Evolutionary conservation across 2,329 filamentous ascomycete genomes (phyloP).

Genomic region (Diplodia seriata): DNA sequence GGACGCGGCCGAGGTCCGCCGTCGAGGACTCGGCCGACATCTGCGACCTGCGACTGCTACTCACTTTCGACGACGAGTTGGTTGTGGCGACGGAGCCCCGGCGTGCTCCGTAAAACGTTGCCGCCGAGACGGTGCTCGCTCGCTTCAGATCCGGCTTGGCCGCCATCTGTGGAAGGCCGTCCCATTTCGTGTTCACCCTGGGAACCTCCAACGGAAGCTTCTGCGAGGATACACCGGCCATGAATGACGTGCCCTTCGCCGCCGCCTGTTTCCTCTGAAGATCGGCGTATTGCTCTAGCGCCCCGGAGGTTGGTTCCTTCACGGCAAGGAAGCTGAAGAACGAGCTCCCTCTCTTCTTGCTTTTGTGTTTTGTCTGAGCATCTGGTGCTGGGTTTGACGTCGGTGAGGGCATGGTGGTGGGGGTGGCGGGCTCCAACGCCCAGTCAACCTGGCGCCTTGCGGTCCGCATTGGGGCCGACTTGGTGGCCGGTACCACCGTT

Average conservation of each 20-base stretch:
- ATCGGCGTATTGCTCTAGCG: conserved; percentile 55
- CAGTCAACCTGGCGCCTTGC: conserved; percentile 17
- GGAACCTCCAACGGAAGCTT: conserved; percentile 58
- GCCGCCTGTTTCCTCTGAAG: conserved; percentile 45
- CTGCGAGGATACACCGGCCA: conserved; percentile 51
- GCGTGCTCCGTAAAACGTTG: conserved; percentile 6
- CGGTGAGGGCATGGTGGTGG: neutral
- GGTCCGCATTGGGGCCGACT: neutral
- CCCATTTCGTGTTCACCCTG: conserved; percentile 63
- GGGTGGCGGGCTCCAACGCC: neutral
- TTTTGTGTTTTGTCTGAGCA: neutral
- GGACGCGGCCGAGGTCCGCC: neutral
- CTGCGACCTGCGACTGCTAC: conserved; percentile 6
- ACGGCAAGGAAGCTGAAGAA: conserved; percentile 56
- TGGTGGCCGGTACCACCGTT: conserved; percentile 5
- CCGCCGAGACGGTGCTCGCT: neutral
- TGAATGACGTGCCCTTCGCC: conserved; percentile 36
- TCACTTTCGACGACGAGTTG: conserved; percentile 20
- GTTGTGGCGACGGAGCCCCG: conserved; percentile 11
- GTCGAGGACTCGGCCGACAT: conserved; percentile 12
- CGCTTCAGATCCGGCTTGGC: conserved; percentile 37
- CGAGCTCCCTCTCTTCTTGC: conserved; percentile 40
- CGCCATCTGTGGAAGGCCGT: conserved; percentile 54
- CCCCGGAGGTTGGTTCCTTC: conserved; percentile 58
- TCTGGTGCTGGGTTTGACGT: neutral